These are phyloP conservation scores for Hsuehochloa calcarea DNA, from an alignment of 176 grass and related monocot genomes.

Conservation along the genomic window DNA sequence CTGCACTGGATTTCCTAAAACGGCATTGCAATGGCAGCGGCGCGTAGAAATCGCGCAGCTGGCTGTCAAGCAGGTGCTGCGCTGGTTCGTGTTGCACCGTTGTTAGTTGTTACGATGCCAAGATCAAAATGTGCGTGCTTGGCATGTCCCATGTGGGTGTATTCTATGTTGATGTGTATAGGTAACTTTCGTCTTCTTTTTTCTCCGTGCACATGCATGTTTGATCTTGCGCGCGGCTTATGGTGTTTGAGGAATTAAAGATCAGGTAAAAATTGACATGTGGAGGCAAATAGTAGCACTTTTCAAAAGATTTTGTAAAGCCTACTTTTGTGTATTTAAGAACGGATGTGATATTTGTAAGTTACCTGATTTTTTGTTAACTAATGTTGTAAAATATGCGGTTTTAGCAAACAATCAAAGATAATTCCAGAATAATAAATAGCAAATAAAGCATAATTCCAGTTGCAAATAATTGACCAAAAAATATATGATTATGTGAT, in stretches of 20 bases:
- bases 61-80: neutral
- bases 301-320: neutral
- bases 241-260: neutral
- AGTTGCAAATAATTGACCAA: too few species aligned
- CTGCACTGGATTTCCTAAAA: neutral
- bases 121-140: neutral
- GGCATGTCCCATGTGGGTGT: neutral
- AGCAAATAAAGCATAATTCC: too few species aligned
- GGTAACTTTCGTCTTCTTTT: neutral
- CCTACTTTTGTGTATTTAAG: neutral
- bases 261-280: neutral
- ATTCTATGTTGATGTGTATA: neutral
- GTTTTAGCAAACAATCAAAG: too few species aligned
- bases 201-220: neutral
- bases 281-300: neutral
- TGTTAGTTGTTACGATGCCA: too few species aligned
- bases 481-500: too few species aligned
- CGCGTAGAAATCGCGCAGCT: neutral
- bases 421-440: too few species aligned
- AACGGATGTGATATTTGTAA: neutral
- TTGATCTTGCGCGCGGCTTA: neutral
- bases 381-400: too few species aligned
- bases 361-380: neutral
- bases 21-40: neutral
- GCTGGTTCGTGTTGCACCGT: neutral